Base-by-base conservation (phyloP, 257 asterid genomes). In the Paraleonurus japonicus region DNA sequence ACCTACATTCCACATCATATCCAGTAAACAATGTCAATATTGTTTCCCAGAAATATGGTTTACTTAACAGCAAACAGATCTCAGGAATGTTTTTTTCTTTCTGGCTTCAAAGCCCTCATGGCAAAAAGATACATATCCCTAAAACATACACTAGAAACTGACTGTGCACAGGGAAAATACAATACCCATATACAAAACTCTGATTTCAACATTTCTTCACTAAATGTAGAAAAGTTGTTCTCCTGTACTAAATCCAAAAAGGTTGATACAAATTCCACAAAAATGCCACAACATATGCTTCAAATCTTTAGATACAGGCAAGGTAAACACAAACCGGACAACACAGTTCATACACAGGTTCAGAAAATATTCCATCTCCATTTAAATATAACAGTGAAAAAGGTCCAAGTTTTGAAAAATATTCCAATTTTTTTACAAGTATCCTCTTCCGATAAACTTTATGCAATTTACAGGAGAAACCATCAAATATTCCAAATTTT, bases 1-100 rank as follows among this genome's bases (percentile, higher is more conserved):
- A 54, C 97, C 98, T 93, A 13, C 17, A 83, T 71, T 1, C 71
- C 48, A 73, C 51, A 51, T 6, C 51, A 37, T 11, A 74, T 3
- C 3, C 50, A 16, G 53, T 53, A 62, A 72, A n/a, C 19, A 68
- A 30, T 10, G 35, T 65, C 15, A 81, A 0, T 15, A 35, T 47
- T 16, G 20, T 28, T 28, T 59, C 54, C 65, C 74, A 23, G 4
- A 43, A 11, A 57, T 66, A 20, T 23, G 7, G 35, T 3, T 5
- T n/a, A n/a, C n/a, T n/a, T n/a, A n/a, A n/a, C n/a, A n/a, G n/a
- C n/a, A n/a, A n/a, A n/a, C n/a, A n/a, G n/a, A n/a, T n/a, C n/a
- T n/a, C n/a, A n/a, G n/a, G n/a, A n/a, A n/a, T n/a, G n/a, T n/a
- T n/a, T n/a, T n/a, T n/a, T n/a, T n/a, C n/a, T n/a, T n/a, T n/a